Base-by-base conservation (phyloP, 371 early-diverging fungal genomes). In the Mortierella sp. region DNA sequence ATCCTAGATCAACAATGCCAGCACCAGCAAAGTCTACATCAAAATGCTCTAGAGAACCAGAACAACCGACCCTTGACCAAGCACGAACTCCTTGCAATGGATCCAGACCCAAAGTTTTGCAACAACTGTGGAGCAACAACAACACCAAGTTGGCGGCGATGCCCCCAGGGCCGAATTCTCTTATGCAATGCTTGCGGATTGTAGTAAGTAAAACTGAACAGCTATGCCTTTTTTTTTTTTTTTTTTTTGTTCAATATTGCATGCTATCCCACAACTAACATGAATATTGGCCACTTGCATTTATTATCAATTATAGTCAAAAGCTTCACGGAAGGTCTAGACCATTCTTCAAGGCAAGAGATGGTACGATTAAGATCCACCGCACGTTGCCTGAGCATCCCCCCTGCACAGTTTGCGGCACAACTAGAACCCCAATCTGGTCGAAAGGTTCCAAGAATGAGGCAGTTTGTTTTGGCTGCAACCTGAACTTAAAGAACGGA, bases 121-220 rank as follows among this genome's bases (percentile, higher is more conserved):
- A 38, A 63, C 40, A 79, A 79, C 38, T 79, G 80, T 22, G 63
- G 22, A 0, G 70, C 75, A 0, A 74, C 70, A 0, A 40, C 40
- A 0, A 74, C 80, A 0, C 80, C 80, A 7, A 79, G 80, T 50
- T 79, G 80, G 80, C 57, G 80, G 2, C 74, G 80, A 0, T 79
- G 80, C 33, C 75, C 80, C 1, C 53, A 74, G 7, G 80, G 80
- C 0, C 70, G 70, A 15, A 67, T 70, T 22, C 61, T 79, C 0
- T 65, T 79, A 15, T 79, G 80, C 22, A 79, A 79, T 22, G 80
- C 80, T 16, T 79, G 80, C 58, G 80, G 80, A 13, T 32, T 79
- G 8, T 79, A 74, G 80, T 75, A 75, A 57, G 75, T 62, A 48
- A 48, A 48, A 28, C n/a, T 28, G 28, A 28, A 28, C 28, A 28